phyloP scores from a whole-genome alignment of 805 yeast species.

The Grigorovia jiainica region DNA sequence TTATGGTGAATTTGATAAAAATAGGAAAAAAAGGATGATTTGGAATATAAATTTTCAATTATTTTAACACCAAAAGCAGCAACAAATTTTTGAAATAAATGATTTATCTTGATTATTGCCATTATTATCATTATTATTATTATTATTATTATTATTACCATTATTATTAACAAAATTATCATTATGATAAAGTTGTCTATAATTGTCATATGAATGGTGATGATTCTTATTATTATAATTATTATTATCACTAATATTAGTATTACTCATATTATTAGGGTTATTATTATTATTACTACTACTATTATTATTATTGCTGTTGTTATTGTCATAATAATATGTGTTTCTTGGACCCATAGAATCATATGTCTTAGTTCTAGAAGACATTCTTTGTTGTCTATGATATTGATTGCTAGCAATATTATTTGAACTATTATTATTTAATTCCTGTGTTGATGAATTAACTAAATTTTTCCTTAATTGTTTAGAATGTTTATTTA shows the following conservation, averaged over 20 bases:
- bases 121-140: slow-evolving; percentile 6
- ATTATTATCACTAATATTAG: background rate
- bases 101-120: slow-evolving; percentile 8
- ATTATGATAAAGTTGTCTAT: background rate
- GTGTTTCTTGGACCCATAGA: slow-evolving; percentile 20
- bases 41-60: too few relatives aligned
- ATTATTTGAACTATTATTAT: background rate
- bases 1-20: too few relatives aligned
- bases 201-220: background rate
- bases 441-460: slow-evolving; percentile 1
- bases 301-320: background rate
- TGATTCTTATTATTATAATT: background rate
- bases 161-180: background rate
- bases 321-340: background rate
- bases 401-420: background rate
- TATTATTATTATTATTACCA: background rate
- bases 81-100: slow-evolving; percentile 15
- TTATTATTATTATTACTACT: background rate
- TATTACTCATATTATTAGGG: background rate
- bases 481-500: background rate
- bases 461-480: background rate
- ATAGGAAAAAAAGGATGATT: too few relatives aligned
- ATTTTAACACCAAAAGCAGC: slow-evolving; percentile 15
- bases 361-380: slow-evolving; percentile 13
- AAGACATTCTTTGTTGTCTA: slow-evolving; percentile 1